A percentile compares a stretch with the other conserved stretches of the same genome.
These are phyloP conservation scores for Penicillium alfredii DNA, from an alignment of 495 filamentous ascomycete species.

Conservation along the genomic window DNA sequence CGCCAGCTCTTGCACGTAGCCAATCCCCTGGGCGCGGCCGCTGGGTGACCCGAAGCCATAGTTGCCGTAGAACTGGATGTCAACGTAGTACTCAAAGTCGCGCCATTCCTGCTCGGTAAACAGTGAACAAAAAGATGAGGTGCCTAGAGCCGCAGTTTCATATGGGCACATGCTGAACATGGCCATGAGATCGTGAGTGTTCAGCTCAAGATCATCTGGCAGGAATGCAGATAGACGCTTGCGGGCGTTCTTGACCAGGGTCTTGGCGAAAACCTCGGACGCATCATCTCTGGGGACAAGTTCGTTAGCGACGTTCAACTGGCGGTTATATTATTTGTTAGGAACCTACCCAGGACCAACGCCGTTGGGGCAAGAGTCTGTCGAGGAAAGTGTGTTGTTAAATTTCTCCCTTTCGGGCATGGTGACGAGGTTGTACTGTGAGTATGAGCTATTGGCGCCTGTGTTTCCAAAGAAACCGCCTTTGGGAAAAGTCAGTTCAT, in stretches of 20 bases:
- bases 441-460: constrained; percentile 31
- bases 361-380: constrained; percentile 26
- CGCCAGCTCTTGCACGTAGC: constrained; percentile 56
- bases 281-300: neutral
- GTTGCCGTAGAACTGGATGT: constrained; percentile 54
- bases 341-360: too few species aligned
- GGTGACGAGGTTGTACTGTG: constrained; percentile 37
- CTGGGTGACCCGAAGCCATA: constrained; percentile 52
- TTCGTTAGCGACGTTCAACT: too few species aligned
- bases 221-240: constrained; percentile 19
- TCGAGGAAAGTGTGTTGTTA: constrained; percentile 47
- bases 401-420: constrained; percentile 43
- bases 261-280: neutral
- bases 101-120: constrained; percentile 54
- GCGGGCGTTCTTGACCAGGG: neutral
- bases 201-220: constrained; percentile 41
- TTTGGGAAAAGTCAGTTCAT: constrained; percentile 7
- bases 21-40: constrained; percentile 57
- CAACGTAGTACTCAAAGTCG: constrained; percentile 51
- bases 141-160: constrained; percentile 26
- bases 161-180: constrained; percentile 44
- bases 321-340: too few species aligned
- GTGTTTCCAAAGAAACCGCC: constrained; percentile 35
- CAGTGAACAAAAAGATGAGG: constrained; percentile 43
- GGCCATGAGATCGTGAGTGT: constrained; percentile 43